Base-by-base conservation (phyloP, 2,329 filamentous ascomycete genomes). In the Annulohypoxylon truncatum region DNA sequence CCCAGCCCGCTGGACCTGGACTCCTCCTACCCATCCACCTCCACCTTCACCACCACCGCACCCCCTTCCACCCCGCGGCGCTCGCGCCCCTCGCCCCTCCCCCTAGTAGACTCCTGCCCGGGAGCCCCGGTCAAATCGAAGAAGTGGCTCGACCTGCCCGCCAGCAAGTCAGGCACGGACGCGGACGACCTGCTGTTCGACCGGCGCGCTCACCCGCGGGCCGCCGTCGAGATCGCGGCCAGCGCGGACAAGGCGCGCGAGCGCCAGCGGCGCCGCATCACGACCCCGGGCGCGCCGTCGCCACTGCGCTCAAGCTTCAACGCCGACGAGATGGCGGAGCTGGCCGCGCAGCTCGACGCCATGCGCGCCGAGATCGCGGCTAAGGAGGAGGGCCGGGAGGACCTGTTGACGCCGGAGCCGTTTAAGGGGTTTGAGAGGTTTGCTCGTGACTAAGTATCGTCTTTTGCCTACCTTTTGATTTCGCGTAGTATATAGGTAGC, bases 291-390 rank as follows among this genome's bases (percentile, higher is more conserved):
- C 0, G 2, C 47, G 2, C 40, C 40, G 2, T 68, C 69, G 3
- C 56, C 67, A 1, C 46, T 71, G 1, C 44, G 66, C 7, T 20
- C 56, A 10, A 72, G 59, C 28, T 67, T 61, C 54, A 48, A 50
- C 3, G 28, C 60, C 8, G 55, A 55, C 1, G 61, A 72, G 6
- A 53, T 65, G 24, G 52, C 22, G 1, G 38, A 55, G 28, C 22
- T 69, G 10, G 29, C 26, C 6, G 38, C 40, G 2, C n/a, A 40
- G n/a, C 38, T 61, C 22, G 24, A 46, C 3, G 20, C 4, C 12
- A 42, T 42, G 47, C 2, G 15, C 15, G n/a, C 9, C 3, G 35
- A 48, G 44, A 13, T 40, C 15, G 38, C 38, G 20, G n/a, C 8
- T 4, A 24, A 18, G 28, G 52, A 53, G 52, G 22, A 50, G 6